Evolutionary conservation across 306 rosid genomes (phyloP).

Genomic region (Ormosia emarginata): DNA sequence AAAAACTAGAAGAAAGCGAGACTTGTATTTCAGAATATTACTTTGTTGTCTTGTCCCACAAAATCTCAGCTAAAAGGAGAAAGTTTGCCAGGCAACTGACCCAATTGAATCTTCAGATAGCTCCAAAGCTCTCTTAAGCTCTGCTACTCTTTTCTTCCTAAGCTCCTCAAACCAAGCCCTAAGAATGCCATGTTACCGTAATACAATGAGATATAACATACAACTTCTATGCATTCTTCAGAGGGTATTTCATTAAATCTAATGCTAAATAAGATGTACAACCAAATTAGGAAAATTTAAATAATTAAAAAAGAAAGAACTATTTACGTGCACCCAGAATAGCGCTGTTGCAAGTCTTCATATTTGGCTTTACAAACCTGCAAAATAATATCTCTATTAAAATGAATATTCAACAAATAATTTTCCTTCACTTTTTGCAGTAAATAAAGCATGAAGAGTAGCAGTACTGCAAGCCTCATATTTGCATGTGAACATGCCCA

Average conservation of each 20-base stretch:
- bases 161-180: slow-evolving; percentile 83
- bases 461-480: background rate
- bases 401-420: background rate
- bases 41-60: background rate
- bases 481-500: background rate
- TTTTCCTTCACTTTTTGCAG: background rate
- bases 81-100: slow-evolving; percentile 40
- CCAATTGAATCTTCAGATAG: slow-evolving; percentile 69
- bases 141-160: slow-evolving; percentile 58
- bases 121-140: slow-evolving; percentile 60
- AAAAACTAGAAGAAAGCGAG: background rate
- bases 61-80: background rate
- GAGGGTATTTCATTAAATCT: background rate
- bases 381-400: background rate
- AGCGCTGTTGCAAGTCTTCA: slow-evolving; percentile 53
- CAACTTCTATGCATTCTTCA: background rate
- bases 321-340: slow-evolving; percentile 57
- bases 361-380: slow-evolving; percentile 69
- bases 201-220: slow-evolving; percentile 2
- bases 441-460: background rate
- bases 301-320: background rate
- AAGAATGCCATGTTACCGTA: background rate
- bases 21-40: background rate
- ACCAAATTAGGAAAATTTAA: background rate
- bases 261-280: background rate